These are phyloP conservation scores for Salvia miltiorrhiza DNA, from an alignment of 257 asterid genomes.

Conservation along the genomic window DNA sequence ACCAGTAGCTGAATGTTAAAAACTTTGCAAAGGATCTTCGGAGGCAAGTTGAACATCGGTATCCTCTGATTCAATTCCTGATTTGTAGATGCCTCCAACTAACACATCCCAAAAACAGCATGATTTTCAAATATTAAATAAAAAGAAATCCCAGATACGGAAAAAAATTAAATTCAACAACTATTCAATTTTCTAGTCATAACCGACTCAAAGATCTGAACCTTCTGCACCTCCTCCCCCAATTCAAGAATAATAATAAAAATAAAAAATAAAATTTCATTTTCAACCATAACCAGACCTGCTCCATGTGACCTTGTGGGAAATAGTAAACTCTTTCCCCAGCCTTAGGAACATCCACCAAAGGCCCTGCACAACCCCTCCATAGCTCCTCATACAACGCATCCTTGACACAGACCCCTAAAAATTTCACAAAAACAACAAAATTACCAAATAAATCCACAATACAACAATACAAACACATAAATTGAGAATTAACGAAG, in stretches of 20 bases:
- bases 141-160: neutral
- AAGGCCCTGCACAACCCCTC: conserved; percentile 96
- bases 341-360: conserved; percentile 82
- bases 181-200: conserved; percentile 18
- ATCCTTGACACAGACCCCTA: conserved; percentile 47
- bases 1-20: conserved; percentile 67
- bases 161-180: neutral
- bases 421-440: conserved; percentile 8
- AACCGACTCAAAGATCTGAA: conserved; percentile 28
- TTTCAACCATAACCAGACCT: conserved; percentile 47
- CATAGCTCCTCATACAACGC: conserved; percentile 67
- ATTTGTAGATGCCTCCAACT: conserved; percentile 97
- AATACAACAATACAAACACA: neutral
- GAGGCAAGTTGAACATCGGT: conserved; percentile 67
- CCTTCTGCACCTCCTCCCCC: neutral
- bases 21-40: conserved; percentile 84
- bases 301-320: conserved; percentile 99
- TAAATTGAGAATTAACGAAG: neutral
- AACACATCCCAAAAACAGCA: conserved; percentile 26
- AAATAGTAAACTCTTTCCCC: conserved; percentile 80
- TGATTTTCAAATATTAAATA: conserved; percentile 20
- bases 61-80: conserved; percentile 73
- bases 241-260: neutral
- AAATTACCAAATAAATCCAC: neutral
- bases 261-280: neutral